These are phyloP conservation scores for Pythium biforme DNA, from an alignment of 352 stramenopile genomes.

Conservation along the genomic window DNA sequence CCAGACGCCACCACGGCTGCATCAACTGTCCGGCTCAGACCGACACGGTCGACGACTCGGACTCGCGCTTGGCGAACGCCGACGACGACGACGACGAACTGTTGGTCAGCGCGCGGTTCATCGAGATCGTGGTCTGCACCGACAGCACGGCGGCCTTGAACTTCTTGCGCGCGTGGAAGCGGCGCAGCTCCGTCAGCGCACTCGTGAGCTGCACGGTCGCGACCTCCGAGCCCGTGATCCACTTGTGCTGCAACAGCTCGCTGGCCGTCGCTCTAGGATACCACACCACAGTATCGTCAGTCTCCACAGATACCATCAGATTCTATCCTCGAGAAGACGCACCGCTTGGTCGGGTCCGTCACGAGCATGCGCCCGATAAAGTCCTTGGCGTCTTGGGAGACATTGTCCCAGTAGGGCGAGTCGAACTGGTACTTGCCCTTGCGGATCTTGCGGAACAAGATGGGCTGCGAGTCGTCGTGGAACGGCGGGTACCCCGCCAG, in stretches of 20 bases:
- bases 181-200: conserved; percentile 70
- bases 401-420: conserved; percentile 93
- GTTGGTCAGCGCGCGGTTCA: conserved; percentile 64
- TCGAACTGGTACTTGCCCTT: conserved; percentile 93
- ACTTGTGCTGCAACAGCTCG: conserved; percentile 70
- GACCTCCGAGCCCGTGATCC: conserved; percentile 70
- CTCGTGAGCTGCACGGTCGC: conserved; percentile 72
- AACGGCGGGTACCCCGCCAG: conserved; percentile 84
- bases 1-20: neutral
- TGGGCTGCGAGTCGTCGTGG: conserved; percentile 93
- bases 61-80: conserved; percentile 8
- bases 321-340: conserved; percentile 1
- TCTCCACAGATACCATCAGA: neutral
- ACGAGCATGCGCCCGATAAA: conserved; percentile 88
- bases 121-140: conserved; percentile 75
- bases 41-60: conserved; percentile 19
- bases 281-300: conserved; percentile 10
- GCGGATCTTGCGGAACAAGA: conserved; percentile 90
- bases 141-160: conserved; percentile 83
- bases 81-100: conserved; percentile 14
- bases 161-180: conserved; percentile 80
- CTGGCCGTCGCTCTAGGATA: conserved; percentile 39
- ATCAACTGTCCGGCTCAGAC: neutral
- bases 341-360: conserved; percentile 76
- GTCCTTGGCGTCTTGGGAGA: conserved; percentile 93